Evolutionary conservation across 1,284 basidiomycete genomes (phyloP).

Genomic region (Athelia sp.): DNA sequence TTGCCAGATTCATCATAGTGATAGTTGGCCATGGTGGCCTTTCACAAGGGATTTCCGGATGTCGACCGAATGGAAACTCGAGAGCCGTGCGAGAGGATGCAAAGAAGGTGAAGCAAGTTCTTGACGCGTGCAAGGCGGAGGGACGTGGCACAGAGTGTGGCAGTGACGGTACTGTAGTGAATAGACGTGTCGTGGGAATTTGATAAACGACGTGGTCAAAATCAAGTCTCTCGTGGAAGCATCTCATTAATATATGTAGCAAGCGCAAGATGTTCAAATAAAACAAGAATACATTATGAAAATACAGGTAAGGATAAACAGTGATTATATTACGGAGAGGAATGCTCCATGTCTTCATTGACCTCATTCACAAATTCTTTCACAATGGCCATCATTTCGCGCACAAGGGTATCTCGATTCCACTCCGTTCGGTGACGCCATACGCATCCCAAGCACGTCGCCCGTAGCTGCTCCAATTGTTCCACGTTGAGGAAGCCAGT

Average conservation of each 20-base stretch:
- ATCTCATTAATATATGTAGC: too few relatives aligned
- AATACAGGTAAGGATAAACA: neutral
- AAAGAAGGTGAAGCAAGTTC: too few relatives aligned
- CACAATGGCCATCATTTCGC: conserved; percentile 51
- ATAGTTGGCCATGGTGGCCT: conserved; percentile 63
- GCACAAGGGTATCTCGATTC: conserved; percentile 70
- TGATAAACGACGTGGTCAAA: too few relatives aligned
- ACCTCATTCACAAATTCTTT: conserved; percentile 60
- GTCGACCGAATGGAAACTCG: too few relatives aligned
- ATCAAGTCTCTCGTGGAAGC: too few relatives aligned
- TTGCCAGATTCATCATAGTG: conserved; percentile 87
- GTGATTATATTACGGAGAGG: neutral
- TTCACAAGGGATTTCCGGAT: too few relatives aligned
- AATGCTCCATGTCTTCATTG: conserved; percentile 14
- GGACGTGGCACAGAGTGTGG: neutral
- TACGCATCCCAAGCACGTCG: conserved; percentile 72
- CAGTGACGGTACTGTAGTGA: too few relatives aligned
- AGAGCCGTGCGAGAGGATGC: too few relatives aligned
- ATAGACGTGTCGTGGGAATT: too few relatives aligned
- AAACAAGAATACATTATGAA: too few relatives aligned
- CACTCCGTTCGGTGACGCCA: conserved; percentile 83
- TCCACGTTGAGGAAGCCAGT: conserved; percentile 74
- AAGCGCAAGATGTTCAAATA: too few relatives aligned
- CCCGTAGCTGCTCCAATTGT: conserved; percentile 90
- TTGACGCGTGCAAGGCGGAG: neutral